Base-by-base conservation (phyloP, 257 asterid species). In the Scutellaria baicalensis region DNA sequence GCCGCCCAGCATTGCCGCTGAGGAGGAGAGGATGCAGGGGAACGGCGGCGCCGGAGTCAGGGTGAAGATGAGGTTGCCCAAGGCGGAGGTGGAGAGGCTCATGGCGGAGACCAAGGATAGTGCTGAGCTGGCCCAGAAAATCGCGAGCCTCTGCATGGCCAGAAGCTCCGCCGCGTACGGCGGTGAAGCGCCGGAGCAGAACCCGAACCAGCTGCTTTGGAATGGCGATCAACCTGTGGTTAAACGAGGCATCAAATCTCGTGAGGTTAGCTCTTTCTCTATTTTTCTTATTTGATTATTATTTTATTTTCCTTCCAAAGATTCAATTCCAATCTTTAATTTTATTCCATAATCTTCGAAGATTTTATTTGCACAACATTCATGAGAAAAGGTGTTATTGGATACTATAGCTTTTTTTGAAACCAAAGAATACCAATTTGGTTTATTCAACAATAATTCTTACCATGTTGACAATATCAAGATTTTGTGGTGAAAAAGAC, bases 71-170 rank as follows among this genome's bases (percentile, higher is more conserved):
- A 81, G 95, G 85, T 63, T 90, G 50, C 88, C 92, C 9, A 90
- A 73, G 83, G 85, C 90, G 39, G 93, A 93, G 66, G 82, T 93
- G 77, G 97, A 90, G 80, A 78, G 83, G 73, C 9, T 93, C 78
- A 90, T 93, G 89, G 82, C 73, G 80, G 88, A 88, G 69, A 86
- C 97, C 69, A 79, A 74, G 68, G 85, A 85, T 54, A 85, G 76
- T 0, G 79, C 38, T 5, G 94, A 93, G 74, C 93, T 77, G 59
- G 90, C 95, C 7, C 88, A 82, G 72, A 93, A 83, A 64, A 84
- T 93, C 5, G 82, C 80, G 9, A 70, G 79, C 0, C 92, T 90
- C 45, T 90, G 74, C 74, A 75, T 81, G 85, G 81, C 54, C 6
- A 77, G 43, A 23, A 62, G 72, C 43, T 61, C 47, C 75, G 59